A percentile compares a stretch with the other conserved stretches of the same genome.
phyloP scores from a whole-genome alignment of 2,329 filamentous ascomycete species.

The Ramichloridium luteum region DNA sequence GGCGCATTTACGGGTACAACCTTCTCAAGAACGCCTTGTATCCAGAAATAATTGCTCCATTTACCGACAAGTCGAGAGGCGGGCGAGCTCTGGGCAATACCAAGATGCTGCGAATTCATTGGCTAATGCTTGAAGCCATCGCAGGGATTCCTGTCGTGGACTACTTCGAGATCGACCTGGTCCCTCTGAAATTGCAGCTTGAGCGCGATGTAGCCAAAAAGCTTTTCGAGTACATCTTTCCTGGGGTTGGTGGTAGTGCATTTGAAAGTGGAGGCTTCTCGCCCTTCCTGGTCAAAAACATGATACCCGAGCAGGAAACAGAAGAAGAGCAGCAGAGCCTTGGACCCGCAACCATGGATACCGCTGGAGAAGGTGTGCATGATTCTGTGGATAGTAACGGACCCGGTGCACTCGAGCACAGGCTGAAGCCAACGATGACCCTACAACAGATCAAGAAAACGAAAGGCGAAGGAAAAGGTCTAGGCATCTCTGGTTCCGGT shows the following conservation, averaged over 20 bases:
- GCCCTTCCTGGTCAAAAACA: constrained; percentile 47
- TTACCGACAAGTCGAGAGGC: constrained; percentile 51
- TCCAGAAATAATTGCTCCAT: constrained; percentile 89
- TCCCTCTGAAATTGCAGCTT: constrained; percentile 85
- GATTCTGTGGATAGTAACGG: constrained; percentile 42
- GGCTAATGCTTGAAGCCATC: constrained; percentile 97
- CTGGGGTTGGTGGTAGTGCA: constrained; percentile 51
- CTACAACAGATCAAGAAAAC: constrained; percentile 27
- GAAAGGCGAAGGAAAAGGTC: constrained; percentile 21
- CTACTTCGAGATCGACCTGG: constrained; percentile 86
- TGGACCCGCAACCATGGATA: background rate
- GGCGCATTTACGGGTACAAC: constrained; percentile 79
- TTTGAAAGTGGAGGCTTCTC: constrained; percentile 45
- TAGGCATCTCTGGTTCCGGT: constrained; percentile 19
- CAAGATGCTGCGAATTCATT: constrained; percentile 88
- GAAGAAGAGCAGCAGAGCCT: constrained; percentile 34
- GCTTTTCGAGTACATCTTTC: constrained; percentile 95
- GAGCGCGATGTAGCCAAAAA: constrained; percentile 87
- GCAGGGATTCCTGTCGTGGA: constrained; percentile 96
- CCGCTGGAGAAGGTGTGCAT: too few relatives aligned
- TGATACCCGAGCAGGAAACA: constrained; percentile 34
- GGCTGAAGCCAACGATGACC: constrained; percentile 69
- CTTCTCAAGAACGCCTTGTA: constrained; percentile 83
- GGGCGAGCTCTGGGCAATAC: constrained; percentile 50
- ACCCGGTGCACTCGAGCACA: constrained; percentile 64